These are phyloP conservation scores for Zopfochytrium polystomum DNA, from an alignment of 371 early-diverging fungal genomes.

Conservation along the genomic window DNA sequence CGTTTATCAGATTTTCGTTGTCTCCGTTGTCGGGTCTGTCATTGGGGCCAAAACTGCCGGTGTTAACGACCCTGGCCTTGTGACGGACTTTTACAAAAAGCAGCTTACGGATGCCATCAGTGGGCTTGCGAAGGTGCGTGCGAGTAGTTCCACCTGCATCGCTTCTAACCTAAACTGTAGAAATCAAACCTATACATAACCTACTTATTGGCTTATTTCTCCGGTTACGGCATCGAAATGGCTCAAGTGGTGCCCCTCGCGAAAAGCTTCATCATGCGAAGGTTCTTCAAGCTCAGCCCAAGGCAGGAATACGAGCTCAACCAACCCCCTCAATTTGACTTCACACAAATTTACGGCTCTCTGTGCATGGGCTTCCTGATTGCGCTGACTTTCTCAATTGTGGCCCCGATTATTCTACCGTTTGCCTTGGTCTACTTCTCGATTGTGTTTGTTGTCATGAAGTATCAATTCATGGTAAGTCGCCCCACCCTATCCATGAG, in stretches of 20 bases:
- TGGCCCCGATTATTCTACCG: constrained; percentile 37
- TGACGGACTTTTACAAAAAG: constrained; percentile 20
- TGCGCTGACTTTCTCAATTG: constrained; percentile 29
- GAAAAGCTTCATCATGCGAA: constrained; percentile 58
- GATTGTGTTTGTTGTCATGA: constrained; percentile 35
- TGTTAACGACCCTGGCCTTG: not conserved
- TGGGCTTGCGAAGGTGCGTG: constrained; percentile 14
- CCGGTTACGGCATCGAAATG: constrained; percentile 47
- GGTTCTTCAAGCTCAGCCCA: constrained; percentile 65
- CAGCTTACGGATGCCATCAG: constrained; percentile 17
- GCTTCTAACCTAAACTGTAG: not conserved
- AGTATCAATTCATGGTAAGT: constrained; percentile 35
- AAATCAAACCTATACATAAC: constrained; percentile 26
- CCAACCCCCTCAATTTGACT: constrained; percentile 67
- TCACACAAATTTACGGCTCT: constrained; percentile 63
- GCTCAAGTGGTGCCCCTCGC: constrained; percentile 66
- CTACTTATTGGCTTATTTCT: constrained; percentile 14
- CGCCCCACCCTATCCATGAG: no score
- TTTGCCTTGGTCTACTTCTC: constrained; percentile 32
- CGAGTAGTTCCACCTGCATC: not conserved
- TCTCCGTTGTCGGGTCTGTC: constrained; percentile 8
- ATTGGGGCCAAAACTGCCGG: constrained; percentile 7
- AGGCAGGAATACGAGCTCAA: constrained; percentile 66
- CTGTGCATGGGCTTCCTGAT: constrained; percentile 54
- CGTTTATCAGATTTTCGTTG: constrained; percentile 50